A percentile compares a stretch with the other conserved stretches of the same genome.
phyloP scores from a whole-genome alignment of 2,329 filamentous ascomycete species.

The Laburnicola sp. region DNA sequence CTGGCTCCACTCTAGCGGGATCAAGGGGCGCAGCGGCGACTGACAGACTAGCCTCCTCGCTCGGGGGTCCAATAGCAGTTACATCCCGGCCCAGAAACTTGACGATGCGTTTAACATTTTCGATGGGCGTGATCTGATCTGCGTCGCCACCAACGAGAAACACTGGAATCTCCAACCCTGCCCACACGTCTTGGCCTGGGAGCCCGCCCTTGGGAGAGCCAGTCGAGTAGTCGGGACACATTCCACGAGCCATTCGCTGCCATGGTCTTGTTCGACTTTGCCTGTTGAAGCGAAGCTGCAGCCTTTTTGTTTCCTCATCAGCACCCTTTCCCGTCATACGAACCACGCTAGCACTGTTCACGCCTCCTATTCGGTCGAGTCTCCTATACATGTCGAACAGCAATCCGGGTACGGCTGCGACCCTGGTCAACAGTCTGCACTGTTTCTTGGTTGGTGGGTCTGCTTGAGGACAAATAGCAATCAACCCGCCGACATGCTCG shows the following conservation, averaged over 20 bases:
- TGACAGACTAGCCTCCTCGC: conserved; percentile 46
- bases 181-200: conserved; percentile 72
- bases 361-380: conserved; percentile 79
- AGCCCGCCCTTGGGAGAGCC: conserved; percentile 64
- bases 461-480: conserved; percentile 80
- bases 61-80: conserved; percentile 35
- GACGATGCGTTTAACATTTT: conserved; percentile 70
- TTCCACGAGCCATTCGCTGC: conserved; percentile 76
- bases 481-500: conserved; percentile 70
- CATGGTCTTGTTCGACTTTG: conserved; percentile 83
- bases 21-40: conserved; percentile 57
- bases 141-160: conserved; percentile 77
- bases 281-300: conserved; percentile 76
- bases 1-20: conserved; percentile 27
- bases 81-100: conserved; percentile 45
- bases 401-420: conserved; percentile 70
- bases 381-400: conserved; percentile 76
- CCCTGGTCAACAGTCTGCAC: conserved; percentile 55
- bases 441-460: conserved; percentile 62
- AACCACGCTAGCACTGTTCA: conserved; percentile 74
- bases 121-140: conserved; percentile 74
- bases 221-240: conserved; percentile 62
- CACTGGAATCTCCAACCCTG: conserved; percentile 70
- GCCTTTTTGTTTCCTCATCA: conserved; percentile 65
- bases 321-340: conserved; percentile 73